Evolutionary conservation across 2,329 filamentous ascomycete species (phyloP).

Genomic region (Coniochaeta hoffmannii): DNA sequence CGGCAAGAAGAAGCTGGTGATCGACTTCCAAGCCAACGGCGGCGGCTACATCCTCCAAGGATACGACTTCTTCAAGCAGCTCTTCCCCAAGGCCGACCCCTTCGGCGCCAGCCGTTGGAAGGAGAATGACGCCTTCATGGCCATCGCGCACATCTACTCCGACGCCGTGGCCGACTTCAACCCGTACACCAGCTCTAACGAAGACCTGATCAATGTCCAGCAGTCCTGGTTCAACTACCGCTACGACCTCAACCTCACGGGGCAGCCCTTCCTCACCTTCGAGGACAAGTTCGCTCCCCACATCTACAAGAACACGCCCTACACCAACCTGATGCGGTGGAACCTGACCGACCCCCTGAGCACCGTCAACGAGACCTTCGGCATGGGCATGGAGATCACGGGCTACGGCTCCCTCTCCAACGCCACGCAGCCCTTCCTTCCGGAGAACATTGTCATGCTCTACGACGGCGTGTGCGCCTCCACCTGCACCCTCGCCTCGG

Average conservation of each 20-base stretch:
- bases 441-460: slow-evolving; percentile 52
- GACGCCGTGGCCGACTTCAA: slow-evolving; percentile 35
- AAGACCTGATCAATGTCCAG: slow-evolving; percentile 29
- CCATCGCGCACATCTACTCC: slow-evolving; percentile 34
- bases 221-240: slow-evolving; percentile 44
- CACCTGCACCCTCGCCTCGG: slow-evolving; percentile 48
- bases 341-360: slow-evolving; percentile 35
- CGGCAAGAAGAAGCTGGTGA: slow-evolving; percentile 51
- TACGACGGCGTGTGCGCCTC: slow-evolving; percentile 53
- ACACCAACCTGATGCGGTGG: slow-evolving; percentile 45
- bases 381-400: slow-evolving; percentile 38
- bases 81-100: slow-evolving; percentile 37
- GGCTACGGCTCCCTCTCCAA: slow-evolving; percentile 41
- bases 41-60: slow-evolving; percentile 53
- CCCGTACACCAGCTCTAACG: slow-evolving; percentile 34
- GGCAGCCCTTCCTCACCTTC: slow-evolving; percentile 41
- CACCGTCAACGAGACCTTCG: slow-evolving; percentile 31
- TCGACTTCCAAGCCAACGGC: slow-evolving; percentile 51
- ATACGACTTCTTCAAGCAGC: slow-evolving; percentile 53
- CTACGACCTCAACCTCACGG: slow-evolving; percentile 39
- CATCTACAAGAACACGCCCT: slow-evolving; percentile 40
- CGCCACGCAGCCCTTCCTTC: slow-evolving; percentile 43
- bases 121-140: slow-evolving; percentile 31
- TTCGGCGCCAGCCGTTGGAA: slow-evolving; percentile 37
- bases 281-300: slow-evolving; percentile 35